Evolutionary conservation across 2,329 filamentous ascomycete species (phyloP).

Genomic region (Fusarium fracticaudum): DNA sequence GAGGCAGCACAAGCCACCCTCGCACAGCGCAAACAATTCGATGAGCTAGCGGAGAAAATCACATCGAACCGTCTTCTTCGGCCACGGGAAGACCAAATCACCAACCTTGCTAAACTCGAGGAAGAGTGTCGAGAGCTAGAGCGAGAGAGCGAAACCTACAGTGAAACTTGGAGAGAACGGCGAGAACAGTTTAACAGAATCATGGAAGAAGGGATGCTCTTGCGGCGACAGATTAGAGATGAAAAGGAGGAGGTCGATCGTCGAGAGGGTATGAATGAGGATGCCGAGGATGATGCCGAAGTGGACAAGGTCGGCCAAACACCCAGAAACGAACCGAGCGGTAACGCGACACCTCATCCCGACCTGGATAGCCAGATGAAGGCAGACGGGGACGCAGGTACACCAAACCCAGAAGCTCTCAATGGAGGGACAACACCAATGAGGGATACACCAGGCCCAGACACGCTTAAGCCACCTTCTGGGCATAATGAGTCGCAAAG

Average conservation of each 20-base stretch:
- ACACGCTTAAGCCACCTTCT: constrained; percentile 38
- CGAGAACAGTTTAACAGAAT: constrained; percentile 88
- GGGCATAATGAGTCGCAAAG: constrained; percentile 31
- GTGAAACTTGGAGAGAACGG: constrained; percentile 83
- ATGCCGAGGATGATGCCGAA: constrained; percentile 68
- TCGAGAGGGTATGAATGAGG: constrained; percentile 81
- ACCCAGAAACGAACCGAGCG: constrained; percentile 60
- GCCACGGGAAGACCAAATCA: constrained; percentile 83
- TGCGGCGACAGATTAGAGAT: constrained; percentile 87
- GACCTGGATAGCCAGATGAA: constrained; percentile 52
- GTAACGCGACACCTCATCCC: constrained; percentile 60
- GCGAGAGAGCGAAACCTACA: constrained; percentile 83
- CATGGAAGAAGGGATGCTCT: constrained; percentile 88
- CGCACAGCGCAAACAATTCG: constrained; percentile 83
- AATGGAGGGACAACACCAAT: constrained; percentile 48
- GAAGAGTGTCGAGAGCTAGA: constrained; percentile 90
- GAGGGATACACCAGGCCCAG: constrained; percentile 43
- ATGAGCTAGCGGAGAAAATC: constrained; percentile 88
- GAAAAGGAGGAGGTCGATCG: constrained; percentile 95
- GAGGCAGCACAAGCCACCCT: constrained; percentile 80
- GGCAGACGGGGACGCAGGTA: constrained; percentile 43
- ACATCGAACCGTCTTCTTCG: constrained; percentile 81
- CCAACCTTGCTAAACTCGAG: constrained; percentile 81
- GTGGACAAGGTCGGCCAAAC: constrained; percentile 58
- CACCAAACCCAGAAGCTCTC: constrained; percentile 40